Base-by-base conservation (phyloP, 257 asterid genomes). In the Jacaranda mimosifolia region DNA sequence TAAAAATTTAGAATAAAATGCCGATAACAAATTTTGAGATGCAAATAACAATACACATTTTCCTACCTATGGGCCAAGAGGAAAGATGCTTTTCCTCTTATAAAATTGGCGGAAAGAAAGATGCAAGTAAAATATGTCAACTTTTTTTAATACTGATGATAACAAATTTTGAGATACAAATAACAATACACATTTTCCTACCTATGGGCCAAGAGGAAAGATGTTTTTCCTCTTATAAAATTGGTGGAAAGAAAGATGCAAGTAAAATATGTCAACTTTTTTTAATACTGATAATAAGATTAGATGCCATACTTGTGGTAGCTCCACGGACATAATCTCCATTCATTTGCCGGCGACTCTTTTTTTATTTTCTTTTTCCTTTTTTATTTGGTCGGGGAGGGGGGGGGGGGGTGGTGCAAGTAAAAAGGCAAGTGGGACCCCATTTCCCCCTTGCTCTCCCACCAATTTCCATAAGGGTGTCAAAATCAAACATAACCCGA, bases 371-470 rank as follows among this genome's bases (percentile, higher is more conserved):
- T 11, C 15, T 52, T 11, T 52, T 55, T 4, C n/a, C 3, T n/a
- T 4, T 55, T n/a, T 15, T 15, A 15, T n/a, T n/a, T n/a, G n/a
- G n/a, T n/a, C n/a, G n/a, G n/a, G n/a, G n/a, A n/a, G n/a, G n/a
- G n/a, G n/a, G n/a, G n/a, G n/a, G n/a, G n/a, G n/a, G n/a, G n/a
- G n/a, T n/a, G n/a, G n/a, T n/a, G n/a, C n/a, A 70, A 57, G 63
- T 53, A 58, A 72, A 79, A 74, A 62, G 77, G 32, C 4, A 32
- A 43, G 70, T 36, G 70, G 90, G 73, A 39, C 85, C 76, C 81
- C 52, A 3, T 12, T 6, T 35, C 19, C 36, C 51, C 32, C 51
- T 18, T 35, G 13, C 72, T 45, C 69, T 55, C 73, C 57, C 81
- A 66, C 75, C n/a, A n/a, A n/a, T n/a, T n/a, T n/a, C n/a, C n/a